Percentiles rank a stretch among this genome's conserved stretches.
Evolutionary conservation across 148 eudicot species (phyloP).

Genomic region (Camellia granthamiana): DNA sequence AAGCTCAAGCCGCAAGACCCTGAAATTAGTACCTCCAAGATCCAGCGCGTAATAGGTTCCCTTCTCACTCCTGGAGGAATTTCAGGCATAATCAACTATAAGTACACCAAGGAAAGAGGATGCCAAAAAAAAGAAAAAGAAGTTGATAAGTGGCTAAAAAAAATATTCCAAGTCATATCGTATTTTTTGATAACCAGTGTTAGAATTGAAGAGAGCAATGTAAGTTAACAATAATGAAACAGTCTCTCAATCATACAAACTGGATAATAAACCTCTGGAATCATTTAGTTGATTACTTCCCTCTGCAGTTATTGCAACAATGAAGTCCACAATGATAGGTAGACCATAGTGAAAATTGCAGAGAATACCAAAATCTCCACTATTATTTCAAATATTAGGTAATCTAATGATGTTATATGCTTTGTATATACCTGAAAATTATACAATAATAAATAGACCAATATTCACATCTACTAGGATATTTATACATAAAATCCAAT

Average conservation of each 20-base stretch:
- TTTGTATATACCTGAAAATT: not conserved
- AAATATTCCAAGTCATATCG: not conserved
- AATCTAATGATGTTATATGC: not conserved
- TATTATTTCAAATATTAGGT: not conserved
- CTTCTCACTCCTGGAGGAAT: constrained; percentile 63
- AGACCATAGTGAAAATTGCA: not conserved
- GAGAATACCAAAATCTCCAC: not conserved
- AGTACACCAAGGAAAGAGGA: not conserved
- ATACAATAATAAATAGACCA: not conserved
- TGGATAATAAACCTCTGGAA: not conserved
- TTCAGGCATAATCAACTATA: not conserved
- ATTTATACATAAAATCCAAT: not conserved
- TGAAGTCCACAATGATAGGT: not conserved
- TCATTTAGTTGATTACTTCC: not conserved
- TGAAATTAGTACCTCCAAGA: constrained; percentile 87
- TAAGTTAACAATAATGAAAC: not conserved
- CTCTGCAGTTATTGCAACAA: not conserved
- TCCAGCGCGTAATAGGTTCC: constrained; percentile 83
- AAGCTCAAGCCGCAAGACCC: constrained; percentile 75
- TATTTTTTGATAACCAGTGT: not conserved
- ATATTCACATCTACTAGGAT: not conserved
- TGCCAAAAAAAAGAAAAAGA: not conserved
- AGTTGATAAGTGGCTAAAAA: not conserved
- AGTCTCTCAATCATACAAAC: not conserved
- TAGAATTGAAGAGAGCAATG: not conserved